Percentiles rank a stretch among this genome's conserved stretches.
These are phyloP conservation scores for Wickerhamomyces ciferrii DNA, from an alignment of 805 yeast species.

Conservation along the genomic window DNA sequence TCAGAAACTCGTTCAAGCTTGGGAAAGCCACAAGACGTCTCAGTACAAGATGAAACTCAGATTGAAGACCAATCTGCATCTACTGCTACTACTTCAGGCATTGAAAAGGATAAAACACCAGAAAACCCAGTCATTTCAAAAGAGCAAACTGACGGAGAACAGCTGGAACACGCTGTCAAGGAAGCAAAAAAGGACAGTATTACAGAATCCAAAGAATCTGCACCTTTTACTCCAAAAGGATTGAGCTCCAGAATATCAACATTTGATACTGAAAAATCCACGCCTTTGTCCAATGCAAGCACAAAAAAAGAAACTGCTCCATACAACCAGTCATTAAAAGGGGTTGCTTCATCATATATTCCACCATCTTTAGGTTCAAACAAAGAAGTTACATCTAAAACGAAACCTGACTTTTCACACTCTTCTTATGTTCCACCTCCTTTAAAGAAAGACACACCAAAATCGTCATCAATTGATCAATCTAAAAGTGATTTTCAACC, in stretches of 20 bases:
- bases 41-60: no score
- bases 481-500: slow-evolving; percentile 20
- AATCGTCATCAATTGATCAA: slow-evolving; percentile 18
- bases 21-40: no score
- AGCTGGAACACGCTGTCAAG: background rate
- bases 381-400: background rate
- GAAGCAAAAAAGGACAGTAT: background rate
- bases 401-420: slow-evolving; percentile 11
- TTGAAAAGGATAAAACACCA: background rate
- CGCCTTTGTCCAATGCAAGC: slow-evolving; percentile 3
- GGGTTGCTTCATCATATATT: slow-evolving; percentile 20
- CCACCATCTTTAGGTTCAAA: slow-evolving; percentile 20
- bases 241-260: background rate
- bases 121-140: background rate
- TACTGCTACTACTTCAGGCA: background rate
- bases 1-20: background rate
- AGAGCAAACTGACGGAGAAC: background rate
- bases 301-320: slow-evolving; percentile 2
- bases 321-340: slow-evolving; percentile 15
- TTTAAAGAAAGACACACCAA: slow-evolving; percentile 12
- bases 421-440: slow-evolving; percentile 23
- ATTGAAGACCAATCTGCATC: no score
- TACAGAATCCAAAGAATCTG: background rate
- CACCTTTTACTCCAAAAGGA: slow-evolving; percentile 28
- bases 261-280: background rate